Percentiles rank a stretch among this genome's conserved stretches.
Evolutionary conservation across 768 basidiomycete genomes (phyloP).

Genomic region (Pisolithus orientalis): DNA sequence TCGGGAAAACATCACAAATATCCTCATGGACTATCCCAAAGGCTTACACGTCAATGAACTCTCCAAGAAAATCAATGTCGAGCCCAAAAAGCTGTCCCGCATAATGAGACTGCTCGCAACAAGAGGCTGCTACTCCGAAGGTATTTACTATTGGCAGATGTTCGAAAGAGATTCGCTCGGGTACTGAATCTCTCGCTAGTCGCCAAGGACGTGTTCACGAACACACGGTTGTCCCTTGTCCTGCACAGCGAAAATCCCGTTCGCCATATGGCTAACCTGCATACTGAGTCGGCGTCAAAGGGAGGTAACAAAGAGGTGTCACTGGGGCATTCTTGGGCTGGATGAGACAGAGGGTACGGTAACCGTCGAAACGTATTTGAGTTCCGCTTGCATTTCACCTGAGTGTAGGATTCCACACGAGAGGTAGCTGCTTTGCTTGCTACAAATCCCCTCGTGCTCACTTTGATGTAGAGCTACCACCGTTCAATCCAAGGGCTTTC

Average conservation of each 20-base stretch:
- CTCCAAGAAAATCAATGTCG: constrained; percentile 15
- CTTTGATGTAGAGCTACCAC: too few species aligned
- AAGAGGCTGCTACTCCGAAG: constrained; percentile 27
- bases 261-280: constrained; percentile 6
- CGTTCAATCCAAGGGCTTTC: too few species aligned
- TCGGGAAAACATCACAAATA: too few species aligned
- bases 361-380: too few species aligned
- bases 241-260: constrained; percentile 5
- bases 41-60: constrained; percentile 28
- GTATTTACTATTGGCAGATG: constrained; percentile 14
- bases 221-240: constrained; percentile 28
- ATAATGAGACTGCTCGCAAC: constrained; percentile 25
- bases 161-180: constrained; percentile 10
- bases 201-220: constrained; percentile 21
- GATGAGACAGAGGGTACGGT: too few species aligned
- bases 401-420: too few species aligned
- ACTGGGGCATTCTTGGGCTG: too few species aligned
- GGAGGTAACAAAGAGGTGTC: too few species aligned
- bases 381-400: too few species aligned
- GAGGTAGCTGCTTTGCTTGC: too few species aligned
- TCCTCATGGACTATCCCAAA: constrained; percentile 20
- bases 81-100: constrained; percentile 23
- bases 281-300: background rate
- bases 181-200: constrained; percentile 10
- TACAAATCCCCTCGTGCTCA: too few species aligned